phyloP scores from a whole-genome alignment of 1,139 yeast species.

The Saccharomyces pastorianus region DNA sequence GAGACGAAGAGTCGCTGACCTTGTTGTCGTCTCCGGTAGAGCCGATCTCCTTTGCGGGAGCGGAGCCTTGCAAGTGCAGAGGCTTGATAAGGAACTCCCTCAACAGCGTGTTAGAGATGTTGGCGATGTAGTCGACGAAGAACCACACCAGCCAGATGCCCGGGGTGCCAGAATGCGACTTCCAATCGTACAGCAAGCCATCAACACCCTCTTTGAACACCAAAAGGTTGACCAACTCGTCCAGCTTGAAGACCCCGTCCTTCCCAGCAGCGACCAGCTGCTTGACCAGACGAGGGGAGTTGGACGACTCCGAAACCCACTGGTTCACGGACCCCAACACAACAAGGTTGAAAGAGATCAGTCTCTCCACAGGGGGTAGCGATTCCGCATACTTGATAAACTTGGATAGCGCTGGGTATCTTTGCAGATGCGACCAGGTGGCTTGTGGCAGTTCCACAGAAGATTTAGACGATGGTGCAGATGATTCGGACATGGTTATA shows the following conservation, averaged over 20 bases:
- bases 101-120: conserved; percentile 22
- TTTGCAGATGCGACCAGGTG: conserved; percentile 2
- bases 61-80: conserved; percentile 12
- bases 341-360: conserved; percentile 1
- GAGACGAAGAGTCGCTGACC: conserved; percentile 2
- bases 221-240: conserved; percentile 21
- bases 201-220: conserved; percentile 28
- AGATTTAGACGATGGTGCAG: not conserved
- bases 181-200: conserved; percentile 16
- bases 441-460: conserved; percentile 2
- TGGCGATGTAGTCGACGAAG: conserved; percentile 27
- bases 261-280: conserved; percentile 9
- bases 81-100: conserved; percentile 25
- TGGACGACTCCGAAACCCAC: conserved; percentile 15
- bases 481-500: not conserved
- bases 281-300: conserved; percentile 17
- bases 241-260: conserved; percentile 10
- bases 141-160: conserved; percentile 29
- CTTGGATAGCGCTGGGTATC: conserved; percentile 1
- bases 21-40: conserved; percentile 4
- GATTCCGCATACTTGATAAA: conserved; percentile 1
- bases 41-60: conserved; percentile 1
- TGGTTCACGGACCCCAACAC: conserved; percentile 7
- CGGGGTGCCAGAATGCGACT: conserved; percentile 14
- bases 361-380: not conserved